phyloP scores from a whole-genome alignment of 2,329 filamentous ascomycete species.

The Furcasterigmium sp. region DNA sequence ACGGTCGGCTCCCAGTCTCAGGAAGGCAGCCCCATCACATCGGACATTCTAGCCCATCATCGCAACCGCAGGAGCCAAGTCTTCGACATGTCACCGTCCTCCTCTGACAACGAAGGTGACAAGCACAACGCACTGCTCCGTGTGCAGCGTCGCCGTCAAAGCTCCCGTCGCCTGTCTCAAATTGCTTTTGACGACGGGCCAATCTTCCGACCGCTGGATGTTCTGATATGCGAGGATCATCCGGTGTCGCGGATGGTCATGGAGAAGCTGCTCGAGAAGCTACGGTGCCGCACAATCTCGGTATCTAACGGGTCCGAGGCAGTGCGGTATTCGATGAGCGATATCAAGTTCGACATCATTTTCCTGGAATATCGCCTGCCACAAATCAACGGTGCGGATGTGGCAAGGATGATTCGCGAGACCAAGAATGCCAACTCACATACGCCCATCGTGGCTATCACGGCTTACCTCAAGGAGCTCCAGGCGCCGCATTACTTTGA shows the following conservation, averaged over 20 bases:
- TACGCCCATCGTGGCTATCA: constrained; percentile 94
- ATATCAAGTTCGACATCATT: constrained; percentile 98
- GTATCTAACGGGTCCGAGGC: constrained; percentile 88
- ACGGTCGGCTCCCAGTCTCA: constrained; percentile 95
- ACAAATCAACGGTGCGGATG: constrained; percentile 90
- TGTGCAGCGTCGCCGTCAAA: constrained; percentile 90
- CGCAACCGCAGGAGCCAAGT: constrained; percentile 91
- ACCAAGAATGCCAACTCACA: constrained; percentile 92
- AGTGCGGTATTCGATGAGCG: constrained; percentile 87
- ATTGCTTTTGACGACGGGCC: constrained; percentile 82
- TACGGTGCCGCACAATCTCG: constrained; percentile 89
- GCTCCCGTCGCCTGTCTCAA: constrained; percentile 87
- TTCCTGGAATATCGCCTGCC: constrained; percentile 97
- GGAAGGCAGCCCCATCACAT: constrained; percentile 72
- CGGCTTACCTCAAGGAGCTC: constrained; percentile 95
- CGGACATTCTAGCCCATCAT: constrained; percentile 67
- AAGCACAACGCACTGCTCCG: constrained; percentile 86
- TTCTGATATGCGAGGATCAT: constrained; percentile 96
- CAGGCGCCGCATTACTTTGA: constrained; percentile 95
- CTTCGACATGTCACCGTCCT: constrained; percentile 94
- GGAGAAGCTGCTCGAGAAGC: constrained; percentile 93
- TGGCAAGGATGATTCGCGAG: constrained; percentile 95
- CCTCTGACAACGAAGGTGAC: constrained; percentile 93
- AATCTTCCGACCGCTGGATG: constrained; percentile 83
- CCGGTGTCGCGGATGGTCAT: constrained; percentile 97